Base-by-base conservation (phyloP, 2,329 filamentous ascomycete species). In the Ophiostoma ips region DNA sequence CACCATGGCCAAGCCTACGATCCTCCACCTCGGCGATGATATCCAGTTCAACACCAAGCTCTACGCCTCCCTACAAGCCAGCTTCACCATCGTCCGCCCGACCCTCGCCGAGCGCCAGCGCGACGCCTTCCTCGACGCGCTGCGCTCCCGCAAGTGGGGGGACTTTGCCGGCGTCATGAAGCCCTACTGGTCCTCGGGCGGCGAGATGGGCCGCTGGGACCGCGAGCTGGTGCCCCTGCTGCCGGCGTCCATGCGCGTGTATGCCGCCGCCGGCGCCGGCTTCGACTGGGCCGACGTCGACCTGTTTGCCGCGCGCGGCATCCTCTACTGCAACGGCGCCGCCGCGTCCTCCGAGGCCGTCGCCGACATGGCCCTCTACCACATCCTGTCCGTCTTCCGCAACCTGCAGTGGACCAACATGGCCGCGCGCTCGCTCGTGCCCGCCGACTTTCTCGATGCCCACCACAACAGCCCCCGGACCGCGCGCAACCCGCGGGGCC, bases 21-120 rank as follows among this genome's bases (percentile, higher is more conserved):
- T 92, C 53, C 75, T 94, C 58, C 83, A 81, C 67, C 80, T 87
- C 64, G 87, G 86, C 55, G 85, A 89, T 60, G 66, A 70, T 12
- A 62, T 73, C 55, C 66, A 66, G 55, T 74, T 72, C 61, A 74
- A 75, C 56, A 67, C 64, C 1, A 61, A 66, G 2, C 71, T 70
- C 0, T 73, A 71, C 57, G 62, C 62, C 28, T 61, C 63, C 53
- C 69, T 76, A 57, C 59, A 63, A 35, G 45, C 62, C 0, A 62
- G 59, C 28, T 77, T 71, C 58, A 68, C 75, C 16, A 64, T 80
- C 28, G 59, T 79, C 49, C 71, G 72, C 19, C 54, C 54, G 15
- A 40, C 45, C 7, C 55, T 65, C 1, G 64, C 66, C 24, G 75
- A 79, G 59, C 72, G 75, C 5, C 63, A 72, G 56, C 66, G 76